Evolutionary conservation across 2,329 filamentous ascomycete species (phyloP).

Genomic region (Ophiostoma piceae): DNA sequence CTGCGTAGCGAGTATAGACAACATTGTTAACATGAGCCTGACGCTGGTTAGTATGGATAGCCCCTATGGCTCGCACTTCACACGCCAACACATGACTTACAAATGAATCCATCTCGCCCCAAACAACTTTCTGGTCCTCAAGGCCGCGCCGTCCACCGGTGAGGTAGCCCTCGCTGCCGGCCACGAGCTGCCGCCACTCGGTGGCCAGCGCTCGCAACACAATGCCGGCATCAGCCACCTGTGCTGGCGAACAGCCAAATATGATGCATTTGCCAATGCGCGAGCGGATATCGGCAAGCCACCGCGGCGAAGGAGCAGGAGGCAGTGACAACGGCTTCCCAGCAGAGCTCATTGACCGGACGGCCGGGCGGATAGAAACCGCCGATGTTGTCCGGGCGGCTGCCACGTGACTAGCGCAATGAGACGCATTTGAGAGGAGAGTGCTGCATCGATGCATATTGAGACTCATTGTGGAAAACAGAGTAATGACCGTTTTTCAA

Average conservation of each 20-base stretch:
- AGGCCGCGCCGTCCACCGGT: constrained; percentile 58
- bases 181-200: constrained; percentile 68
- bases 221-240: constrained; percentile 52
- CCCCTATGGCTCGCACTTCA: no score
- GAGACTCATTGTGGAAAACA: not conserved
- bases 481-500: not conserved
- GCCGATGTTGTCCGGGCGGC: not conserved
- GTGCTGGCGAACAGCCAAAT: constrained; percentile 60
- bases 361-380: not conserved
- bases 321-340: not conserved
- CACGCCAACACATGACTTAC: constrained; percentile 30
- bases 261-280: constrained; percentile 69
- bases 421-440: not conserved
- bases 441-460: not conserved
- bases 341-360: constrained; percentile 4
- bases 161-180: constrained; percentile 70
- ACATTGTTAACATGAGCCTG: constrained; percentile 74
- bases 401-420: not conserved
- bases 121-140: constrained; percentile 62
- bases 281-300: constrained; percentile 63
- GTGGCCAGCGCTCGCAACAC: constrained; percentile 56
- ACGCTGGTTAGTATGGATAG: not conserved
- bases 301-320: constrained; percentile 40
- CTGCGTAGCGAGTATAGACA: constrained; percentile 75
- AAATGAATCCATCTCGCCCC: constrained; percentile 75